Base-by-base conservation (phyloP, 805 yeast genomes). In the Ogataea henricii region DNA sequence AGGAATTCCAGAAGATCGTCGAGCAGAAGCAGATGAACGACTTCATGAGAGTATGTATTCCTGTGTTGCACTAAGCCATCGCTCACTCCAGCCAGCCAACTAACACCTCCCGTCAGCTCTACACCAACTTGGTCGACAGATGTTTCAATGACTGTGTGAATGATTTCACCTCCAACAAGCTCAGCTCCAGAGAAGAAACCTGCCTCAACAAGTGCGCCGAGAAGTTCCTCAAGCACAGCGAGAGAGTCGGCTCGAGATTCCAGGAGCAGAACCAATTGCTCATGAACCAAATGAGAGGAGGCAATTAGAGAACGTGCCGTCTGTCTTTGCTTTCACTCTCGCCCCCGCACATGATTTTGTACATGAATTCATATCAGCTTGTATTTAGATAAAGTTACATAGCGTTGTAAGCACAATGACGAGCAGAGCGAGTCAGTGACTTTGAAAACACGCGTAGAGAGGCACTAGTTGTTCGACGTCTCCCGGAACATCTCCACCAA, bases 1-100 rank as follows among this genome's bases (percentile, higher is more conserved):
- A 90, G 72, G 92, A 90, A 62, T 92, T 92, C 73, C 96, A 90
- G 73, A 91, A 85, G 70, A 75, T 92, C 55, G 96, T 92, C 56
- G 99, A 92, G 74, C 91, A 87, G 68, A 92, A 92, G 78, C 99
- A 92, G 74, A 91, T 94, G 97, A 88, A 87, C 72, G 99, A 92
- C 70, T 94, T 92, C 85, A 92, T 94, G 98, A 86, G 94, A 68
- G 82, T 82, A 58, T 50, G 74, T 30, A 30, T 70, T n/a, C 5
- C 23, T n/a, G n/a, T n/a, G n/a, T n/a, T n/a, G n/a, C n/a, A n/a
- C n/a, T n/a, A n/a, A n/a, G n/a, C n/a, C n/a, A n/a, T n/a, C n/a
- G n/a, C n/a, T n/a, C n/a, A n/a, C n/a, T n/a, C 30, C 18, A 30
- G 33, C 48, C 35, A 46, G 35, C 18, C 14, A 18, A 18, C 21